phyloP scores from a whole-genome alignment of 768 basidiomycete genomes.

The Kwoniella dendrophila region DNA sequence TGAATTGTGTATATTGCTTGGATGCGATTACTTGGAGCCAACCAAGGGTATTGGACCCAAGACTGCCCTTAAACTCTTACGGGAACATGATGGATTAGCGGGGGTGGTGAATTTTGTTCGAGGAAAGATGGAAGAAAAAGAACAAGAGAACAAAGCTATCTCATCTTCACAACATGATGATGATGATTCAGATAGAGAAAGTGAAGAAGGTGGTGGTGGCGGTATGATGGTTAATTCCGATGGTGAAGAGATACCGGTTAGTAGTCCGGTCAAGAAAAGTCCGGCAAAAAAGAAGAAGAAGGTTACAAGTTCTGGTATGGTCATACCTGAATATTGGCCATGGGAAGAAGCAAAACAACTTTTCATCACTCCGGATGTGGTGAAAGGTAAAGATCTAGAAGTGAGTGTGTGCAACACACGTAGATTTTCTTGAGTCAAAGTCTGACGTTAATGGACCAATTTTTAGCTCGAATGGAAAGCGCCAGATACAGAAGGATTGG shows the following conservation, averaged over 20 bases:
- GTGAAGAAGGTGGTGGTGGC: conserved; percentile 69
- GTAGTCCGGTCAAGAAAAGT: conserved; percentile 56
- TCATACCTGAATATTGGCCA: conserved; percentile 91
- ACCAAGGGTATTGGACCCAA: conserved; percentile 96
- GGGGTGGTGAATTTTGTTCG: conserved; percentile 75
- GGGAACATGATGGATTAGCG: conserved; percentile 74
- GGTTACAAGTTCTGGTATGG: conserved; percentile 70
- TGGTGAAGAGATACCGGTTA: conserved; percentile 55
- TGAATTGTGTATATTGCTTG: conserved; percentile 92
- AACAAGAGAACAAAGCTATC: conserved; percentile 45
- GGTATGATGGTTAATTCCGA: conserved; percentile 58
- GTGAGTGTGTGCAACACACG: conserved; percentile 58
- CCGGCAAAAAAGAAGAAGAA: conserved; percentile 59
- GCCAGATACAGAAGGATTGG: conserved; percentile 88
- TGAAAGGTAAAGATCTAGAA: conserved; percentile 80
- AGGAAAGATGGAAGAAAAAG: conserved; percentile 65
- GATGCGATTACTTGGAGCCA: conserved; percentile 99
- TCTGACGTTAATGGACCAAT: not conserved
- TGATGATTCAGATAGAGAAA: conserved; percentile 61
- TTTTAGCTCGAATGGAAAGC: conserved; percentile 86
- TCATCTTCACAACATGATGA: conserved; percentile 42
- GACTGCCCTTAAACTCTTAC: conserved; percentile 85
- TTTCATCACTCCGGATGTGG: conserved; percentile 86
- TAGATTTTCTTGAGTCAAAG: not conserved
- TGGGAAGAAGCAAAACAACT: conserved; percentile 93